phyloP scores from a whole-genome alignment of 2,329 filamentous ascomycete species.

The Cladosporium sp. region DNA sequence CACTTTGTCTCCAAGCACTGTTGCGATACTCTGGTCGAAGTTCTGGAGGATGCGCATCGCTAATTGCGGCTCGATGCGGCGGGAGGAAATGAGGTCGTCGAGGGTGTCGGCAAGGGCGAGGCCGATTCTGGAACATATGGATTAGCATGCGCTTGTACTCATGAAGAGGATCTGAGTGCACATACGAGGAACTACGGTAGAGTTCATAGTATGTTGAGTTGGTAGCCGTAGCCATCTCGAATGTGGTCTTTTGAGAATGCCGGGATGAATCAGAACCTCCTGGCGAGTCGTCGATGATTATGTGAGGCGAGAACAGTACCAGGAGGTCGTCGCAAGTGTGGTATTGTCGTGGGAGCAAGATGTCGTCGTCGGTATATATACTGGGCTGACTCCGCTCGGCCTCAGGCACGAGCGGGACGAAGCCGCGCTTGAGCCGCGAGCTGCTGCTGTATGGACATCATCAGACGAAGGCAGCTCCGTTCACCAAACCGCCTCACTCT shows the following conservation, averaged over 20 bases:
- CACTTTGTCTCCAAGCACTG: slow-evolving; percentile 86
- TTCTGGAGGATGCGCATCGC: slow-evolving; percentile 97
- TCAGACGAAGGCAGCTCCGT: slow-evolving; percentile 12
- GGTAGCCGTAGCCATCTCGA: slow-evolving; percentile 15
- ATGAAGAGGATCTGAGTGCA: slow-evolving; percentile 24
- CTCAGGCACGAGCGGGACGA: neutral
- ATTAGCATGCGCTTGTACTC: neutral
- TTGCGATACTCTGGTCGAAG: slow-evolving; percentile 90
- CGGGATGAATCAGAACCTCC: neutral
- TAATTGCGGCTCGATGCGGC: slow-evolving; percentile 93
- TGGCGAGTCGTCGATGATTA: neutral
- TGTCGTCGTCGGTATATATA: slow-evolving; percentile 6
- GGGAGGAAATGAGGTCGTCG: slow-evolving; percentile 90
- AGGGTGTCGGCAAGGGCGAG: slow-evolving; percentile 92
- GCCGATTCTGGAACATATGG: slow-evolving; percentile 64
- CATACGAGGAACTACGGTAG: slow-evolving; percentile 97
- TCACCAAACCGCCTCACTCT: neutral
- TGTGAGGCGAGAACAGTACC: neutral
- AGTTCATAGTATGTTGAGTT: slow-evolving; percentile 74
- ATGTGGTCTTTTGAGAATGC: neutral
- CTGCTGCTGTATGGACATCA: slow-evolving; percentile 1
- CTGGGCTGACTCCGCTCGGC: slow-evolving; percentile 1
- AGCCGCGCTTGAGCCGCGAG: neutral
- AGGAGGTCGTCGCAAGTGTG: slow-evolving; percentile 6
- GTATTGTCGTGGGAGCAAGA: neutral